Evolutionary conservation across 345 rosid species (phyloP).

Genomic region (Sisymbrium altissimum): DNA sequence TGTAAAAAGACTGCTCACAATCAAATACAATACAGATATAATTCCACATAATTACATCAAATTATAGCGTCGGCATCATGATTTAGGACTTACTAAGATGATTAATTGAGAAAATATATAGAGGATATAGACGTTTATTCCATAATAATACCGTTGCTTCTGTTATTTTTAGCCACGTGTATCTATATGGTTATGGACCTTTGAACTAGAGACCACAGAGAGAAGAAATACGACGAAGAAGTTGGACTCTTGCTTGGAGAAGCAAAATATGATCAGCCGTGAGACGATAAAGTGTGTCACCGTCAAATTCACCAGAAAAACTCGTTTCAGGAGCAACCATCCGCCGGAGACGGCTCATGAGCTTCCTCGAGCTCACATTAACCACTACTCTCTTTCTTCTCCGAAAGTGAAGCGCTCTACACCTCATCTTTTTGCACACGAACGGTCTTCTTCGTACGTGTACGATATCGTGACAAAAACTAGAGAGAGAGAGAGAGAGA

Average conservation of each 20-base stretch:
- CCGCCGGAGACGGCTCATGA: slow-evolving; percentile 32
- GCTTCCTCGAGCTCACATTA: slow-evolving; percentile 29
- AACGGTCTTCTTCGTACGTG: slow-evolving; percentile 1
- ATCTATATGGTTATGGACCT: neutral
- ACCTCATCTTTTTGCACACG: slow-evolving; percentile 32
- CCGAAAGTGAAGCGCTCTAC: slow-evolving; percentile 22
- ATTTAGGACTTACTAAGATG: neutral
- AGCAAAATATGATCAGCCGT: slow-evolving; percentile 33
- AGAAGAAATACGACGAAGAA: slow-evolving; percentile 36
- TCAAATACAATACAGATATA: neutral
- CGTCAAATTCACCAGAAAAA: slow-evolving; percentile 21
- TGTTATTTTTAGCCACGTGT: neutral
- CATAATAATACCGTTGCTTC: slow-evolving; percentile 17
- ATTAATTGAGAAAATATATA: neutral
- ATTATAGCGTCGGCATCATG: neutral
- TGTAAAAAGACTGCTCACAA: neutral
- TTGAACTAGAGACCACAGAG: slow-evolving; percentile 30
- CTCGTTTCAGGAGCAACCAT: slow-evolving; percentile 31
- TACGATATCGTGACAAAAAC: neutral
- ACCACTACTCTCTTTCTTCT: slow-evolving; percentile 34
- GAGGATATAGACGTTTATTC: neutral
- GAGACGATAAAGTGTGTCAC: slow-evolving; percentile 24
- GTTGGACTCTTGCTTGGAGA: slow-evolving; percentile 34
- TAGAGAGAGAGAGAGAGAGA: neutral
- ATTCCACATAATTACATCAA: slow-evolving; percentile 7